These are phyloP conservation scores for Fusarium sp. DNA, from an alignment of 2,329 filamentous ascomycete genomes.

Conservation along the genomic window DNA sequence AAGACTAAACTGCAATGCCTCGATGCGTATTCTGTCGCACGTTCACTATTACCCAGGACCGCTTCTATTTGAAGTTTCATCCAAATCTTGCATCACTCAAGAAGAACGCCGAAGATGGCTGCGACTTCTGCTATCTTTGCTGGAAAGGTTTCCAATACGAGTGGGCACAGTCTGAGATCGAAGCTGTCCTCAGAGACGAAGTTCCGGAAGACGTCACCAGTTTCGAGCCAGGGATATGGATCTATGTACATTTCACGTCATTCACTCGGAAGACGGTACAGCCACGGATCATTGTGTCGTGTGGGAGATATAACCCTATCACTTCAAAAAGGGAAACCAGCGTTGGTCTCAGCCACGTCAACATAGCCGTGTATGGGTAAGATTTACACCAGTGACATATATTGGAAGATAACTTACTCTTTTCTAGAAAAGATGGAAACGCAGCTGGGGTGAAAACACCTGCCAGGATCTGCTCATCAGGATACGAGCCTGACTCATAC, in stretches of 20 bases:
- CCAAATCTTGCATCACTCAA: constrained; percentile 5
- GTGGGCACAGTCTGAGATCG: neutral
- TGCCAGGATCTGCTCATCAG: neutral
- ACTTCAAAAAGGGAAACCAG: neutral
- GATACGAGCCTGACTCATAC: neutral
- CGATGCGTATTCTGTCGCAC: neutral
- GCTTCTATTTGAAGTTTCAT: neutral
- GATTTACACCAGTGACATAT: neutral
- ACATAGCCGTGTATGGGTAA: constrained; percentile 9
- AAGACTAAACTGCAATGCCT: neutral
- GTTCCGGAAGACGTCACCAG: neutral
- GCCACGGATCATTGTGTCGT: neutral
- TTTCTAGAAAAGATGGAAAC: neutral
- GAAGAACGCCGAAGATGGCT: neutral
- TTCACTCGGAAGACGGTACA: neutral
- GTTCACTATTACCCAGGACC: neutral
- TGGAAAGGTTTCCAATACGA: constrained; percentile 5
- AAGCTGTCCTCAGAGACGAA: neutral
- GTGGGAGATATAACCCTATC: neutral
- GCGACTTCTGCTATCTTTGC: constrained; percentile 19
- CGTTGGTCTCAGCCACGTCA: neutral
- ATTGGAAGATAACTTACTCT: too few species aligned
- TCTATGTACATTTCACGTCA: constrained; percentile 7
- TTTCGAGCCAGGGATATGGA: constrained; percentile 9
- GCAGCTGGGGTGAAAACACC: neutral